Base-by-base conservation (phyloP, 345 rosid genomes). In the Raphanus sativus region DNA sequence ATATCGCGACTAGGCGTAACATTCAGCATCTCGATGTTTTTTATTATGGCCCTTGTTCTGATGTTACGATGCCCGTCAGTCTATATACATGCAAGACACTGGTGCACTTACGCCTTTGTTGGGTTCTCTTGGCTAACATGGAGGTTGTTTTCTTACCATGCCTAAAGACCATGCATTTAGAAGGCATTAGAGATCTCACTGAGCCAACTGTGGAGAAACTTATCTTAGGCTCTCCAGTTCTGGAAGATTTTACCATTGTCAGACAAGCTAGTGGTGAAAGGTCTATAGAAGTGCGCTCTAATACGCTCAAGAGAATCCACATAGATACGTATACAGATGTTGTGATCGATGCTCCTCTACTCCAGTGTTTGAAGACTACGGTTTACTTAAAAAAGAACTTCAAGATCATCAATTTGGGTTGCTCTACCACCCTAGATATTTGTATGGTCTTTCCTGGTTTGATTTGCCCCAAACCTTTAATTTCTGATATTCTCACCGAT, bases 71-170 rank as follows among this genome's bases (percentile, higher is more conserved):
- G 9, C 65, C 75, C 6, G 0, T 26, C 13, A 60, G 75, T 15
- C 3, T 71, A 9, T 60, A 26, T 40, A 71, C 40, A 0, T 59
- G 40, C 7, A 2, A 71, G 55, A 70, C 65, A 59, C 2, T 70
- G 25, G 66, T 71, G 17, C 36, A 59, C 58, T 40, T 71, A 5
- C 38, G 6, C 10, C 67, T 71, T 1, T 1, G 0, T 25, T 1
- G 3, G 9, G 33, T 3, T 7, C 0, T 2, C 26, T 2, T 58
- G 54, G 3, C 9, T 38, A 1, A 25, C 5, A 3, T 54, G 0
- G 65, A 59, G 74, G 26, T 36, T 70, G 38, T 70, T 9, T 75
- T 33, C 17, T 67, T 75, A 13, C 73, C 78, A 40, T 67, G 73
- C 61, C 24, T 75, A 0, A 75, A 66, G 72, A 40, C 28, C 15